These are phyloP conservation scores for Dothideomycetidae sp. DNA, from an alignment of 2,329 filamentous ascomycete species.

Conservation along the genomic window DNA sequence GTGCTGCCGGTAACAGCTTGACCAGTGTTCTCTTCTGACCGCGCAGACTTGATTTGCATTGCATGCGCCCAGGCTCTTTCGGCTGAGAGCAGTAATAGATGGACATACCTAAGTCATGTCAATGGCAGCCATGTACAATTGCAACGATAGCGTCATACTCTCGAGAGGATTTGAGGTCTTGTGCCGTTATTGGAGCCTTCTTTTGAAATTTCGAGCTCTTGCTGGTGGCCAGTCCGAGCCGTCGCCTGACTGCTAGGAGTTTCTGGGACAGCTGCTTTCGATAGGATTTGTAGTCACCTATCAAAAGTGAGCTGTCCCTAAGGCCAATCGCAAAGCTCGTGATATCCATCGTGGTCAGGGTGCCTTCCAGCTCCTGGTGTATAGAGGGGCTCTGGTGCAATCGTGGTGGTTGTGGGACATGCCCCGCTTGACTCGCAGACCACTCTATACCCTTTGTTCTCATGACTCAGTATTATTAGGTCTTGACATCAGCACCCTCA, in stretches of 20 bases:
- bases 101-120: conserved; percentile 45
- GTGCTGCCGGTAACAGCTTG: conserved; percentile 67
- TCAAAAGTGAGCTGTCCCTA: conserved; percentile 68
- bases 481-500: background rate
- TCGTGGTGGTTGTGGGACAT: background rate
- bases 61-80: conserved; percentile 92
- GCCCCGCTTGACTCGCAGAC: no score
- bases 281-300: conserved; percentile 81
- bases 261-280: conserved; percentile 65
- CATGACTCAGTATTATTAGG: no score
- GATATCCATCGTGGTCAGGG: conserved; percentile 56
- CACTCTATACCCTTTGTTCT: no score
- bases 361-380: background rate
- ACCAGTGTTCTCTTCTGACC: conserved; percentile 56
- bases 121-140: background rate
- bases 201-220: conserved; percentile 74
- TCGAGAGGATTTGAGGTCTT: conserved; percentile 58
- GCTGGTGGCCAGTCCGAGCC: conserved; percentile 67
- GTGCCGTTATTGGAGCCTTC: conserved; percentile 55
- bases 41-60: conserved; percentile 80
- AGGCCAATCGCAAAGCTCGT: conserved; percentile 69
- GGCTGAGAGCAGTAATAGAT: conserved; percentile 68
- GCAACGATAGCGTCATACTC: conserved; percentile 44
- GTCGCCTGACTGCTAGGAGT: conserved; percentile 70
- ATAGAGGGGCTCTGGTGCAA: background rate